Conservation (phyloP, 768 basidiomycete genomes). For the Amanita thiersii region DNA sequence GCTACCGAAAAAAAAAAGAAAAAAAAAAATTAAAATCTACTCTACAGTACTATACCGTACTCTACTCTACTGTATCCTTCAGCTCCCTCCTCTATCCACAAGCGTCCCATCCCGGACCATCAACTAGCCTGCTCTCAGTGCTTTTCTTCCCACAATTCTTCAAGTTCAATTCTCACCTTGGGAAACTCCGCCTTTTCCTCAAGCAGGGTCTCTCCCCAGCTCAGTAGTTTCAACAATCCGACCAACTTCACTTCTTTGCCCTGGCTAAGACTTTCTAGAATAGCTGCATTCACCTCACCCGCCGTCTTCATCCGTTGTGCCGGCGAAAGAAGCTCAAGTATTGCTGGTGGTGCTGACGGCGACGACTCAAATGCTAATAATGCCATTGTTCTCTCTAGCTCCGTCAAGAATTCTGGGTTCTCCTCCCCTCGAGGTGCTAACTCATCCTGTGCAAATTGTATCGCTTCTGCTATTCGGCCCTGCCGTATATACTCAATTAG, state of each 20-base stretch:
- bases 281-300: slow-evolving; percentile 91
- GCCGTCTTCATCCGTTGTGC: slow-evolving; percentile 93
- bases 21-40: too few species aligned
- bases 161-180: slow-evolving; percentile 36
- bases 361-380: slow-evolving; percentile 75
- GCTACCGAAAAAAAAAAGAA: too few species aligned
- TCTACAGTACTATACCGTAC: slow-evolving; percentile 16
- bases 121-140: slow-evolving; percentile 10
- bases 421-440: slow-evolving; percentile 93
- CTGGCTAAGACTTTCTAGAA: slow-evolving; percentile 86
- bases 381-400: slow-evolving; percentile 94
- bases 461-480: slow-evolving; percentile 67
- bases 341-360: slow-evolving; percentile 50
- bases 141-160: background rate
- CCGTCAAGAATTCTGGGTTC: slow-evolving; percentile 85
- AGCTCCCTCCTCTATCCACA: slow-evolving; percentile 15
- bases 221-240: slow-evolving; percentile 71
- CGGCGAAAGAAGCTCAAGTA: slow-evolving; percentile 75
- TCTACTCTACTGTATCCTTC: slow-evolving; percentile 15
- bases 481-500: slow-evolving; percentile 91
- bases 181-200: slow-evolving; percentile 77
- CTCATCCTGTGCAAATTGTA: slow-evolving; percentile 89
- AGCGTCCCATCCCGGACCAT: slow-evolving; percentile 13
- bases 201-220: slow-evolving; percentile 82
- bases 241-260: slow-evolving; percentile 89